Evolutionary conservation across 2,329 filamentous ascomycete species (phyloP), one percentile per base, ranked within the genome.

Genomic region (Alternaria burnsii): DNA sequence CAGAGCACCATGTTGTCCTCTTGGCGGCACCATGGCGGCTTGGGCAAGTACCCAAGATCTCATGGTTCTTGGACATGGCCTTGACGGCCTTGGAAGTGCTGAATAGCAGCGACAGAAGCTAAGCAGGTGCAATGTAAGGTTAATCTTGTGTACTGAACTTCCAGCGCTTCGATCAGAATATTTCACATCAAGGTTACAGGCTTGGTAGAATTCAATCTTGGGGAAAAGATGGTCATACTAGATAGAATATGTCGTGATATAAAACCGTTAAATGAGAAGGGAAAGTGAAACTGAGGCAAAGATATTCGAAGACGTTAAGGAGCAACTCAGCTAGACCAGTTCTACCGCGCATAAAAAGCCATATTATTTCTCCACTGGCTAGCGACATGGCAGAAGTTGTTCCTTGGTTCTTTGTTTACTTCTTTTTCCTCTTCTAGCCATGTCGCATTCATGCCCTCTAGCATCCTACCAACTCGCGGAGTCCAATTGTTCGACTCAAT

Each of bases 391-490:
- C 4, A 26, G 26, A 26, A 26, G 26, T 26, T 7, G 7, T 26
- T 26, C 26, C 26, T 10, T 1, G 24, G 24, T 24, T 24, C 24
- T 24, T 24, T 24, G 24, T 24, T 24, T 24, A 7, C 4, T 14
- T 9, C 50, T 5, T 18, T 14, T 12, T 32, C 24, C 36, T n/a
- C n/a, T 18, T 16, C 16, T n/a, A 42, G 24, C 50, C 50, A 52
- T 24, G 28, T 30, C n/a, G 24, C 5, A 30, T 24, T 9, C 24
- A 42, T 52, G 6, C 20, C 20, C 28, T 43, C 52, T 12, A 63
- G 20, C 52, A 59, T 63, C 34, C 46, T 32, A 8, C 54, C 52
- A 22, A 59, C 55, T 5, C 40, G 18, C 16, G 61, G 55, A 55
- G 9, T 38, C 57, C 40, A 52, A 52, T 2, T 24, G 4, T 34